These are phyloP conservation scores for Linnemannia hyalina DNA, from an alignment of 192 early-diverging fungal genomes.

Conservation along the genomic window DNA sequence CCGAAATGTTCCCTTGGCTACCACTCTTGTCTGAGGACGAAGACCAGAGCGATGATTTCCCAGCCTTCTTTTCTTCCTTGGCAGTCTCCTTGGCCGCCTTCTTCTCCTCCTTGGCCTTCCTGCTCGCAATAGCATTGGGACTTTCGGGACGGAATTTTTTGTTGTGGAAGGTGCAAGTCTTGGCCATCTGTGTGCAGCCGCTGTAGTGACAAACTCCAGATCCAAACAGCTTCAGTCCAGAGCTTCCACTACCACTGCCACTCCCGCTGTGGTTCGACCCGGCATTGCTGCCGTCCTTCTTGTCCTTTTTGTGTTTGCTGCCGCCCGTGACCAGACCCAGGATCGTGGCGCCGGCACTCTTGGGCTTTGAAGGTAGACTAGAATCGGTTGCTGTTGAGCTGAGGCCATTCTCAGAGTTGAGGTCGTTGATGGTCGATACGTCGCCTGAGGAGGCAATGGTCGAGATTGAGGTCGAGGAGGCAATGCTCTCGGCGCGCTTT, in stretches of 20 bases:
- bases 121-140: not conserved
- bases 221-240: slow-evolving; percentile 33
- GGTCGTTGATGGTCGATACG: slow-evolving; percentile 32
- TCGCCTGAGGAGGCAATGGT: slow-evolving; percentile 36
- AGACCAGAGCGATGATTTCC: slow-evolving; percentile 18
- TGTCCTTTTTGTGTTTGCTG: slow-evolving; percentile 31
- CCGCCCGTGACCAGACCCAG: slow-evolving; percentile 38
- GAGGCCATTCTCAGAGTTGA: slow-evolving; percentile 19
- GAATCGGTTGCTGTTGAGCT: slow-evolving; percentile 5
- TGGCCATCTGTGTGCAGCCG: slow-evolving; percentile 41
- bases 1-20: slow-evolving; percentile 12
- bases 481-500: slow-evolving; percentile 33
- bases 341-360: not conserved
- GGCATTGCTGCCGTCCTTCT: slow-evolving; percentile 30
- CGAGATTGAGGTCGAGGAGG: slow-evolving; percentile 42
- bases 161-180: slow-evolving; percentile 34
- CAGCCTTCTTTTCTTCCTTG: slow-evolving; percentile 12
- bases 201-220: slow-evolving; percentile 28
- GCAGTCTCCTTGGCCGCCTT: slow-evolving; percentile 11
- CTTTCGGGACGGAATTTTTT: slow-evolving; percentile 20
- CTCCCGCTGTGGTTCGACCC: slow-evolving; percentile 25
- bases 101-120: slow-evolving; percentile 18
- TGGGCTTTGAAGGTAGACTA: not conserved
- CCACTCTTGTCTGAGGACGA: slow-evolving; percentile 16
- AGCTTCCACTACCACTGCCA: slow-evolving; percentile 13